These are phyloP conservation scores for Nepenthes mirabilis DNA, from an alignment of 148 eudicot species.

Conservation along the genomic window DNA sequence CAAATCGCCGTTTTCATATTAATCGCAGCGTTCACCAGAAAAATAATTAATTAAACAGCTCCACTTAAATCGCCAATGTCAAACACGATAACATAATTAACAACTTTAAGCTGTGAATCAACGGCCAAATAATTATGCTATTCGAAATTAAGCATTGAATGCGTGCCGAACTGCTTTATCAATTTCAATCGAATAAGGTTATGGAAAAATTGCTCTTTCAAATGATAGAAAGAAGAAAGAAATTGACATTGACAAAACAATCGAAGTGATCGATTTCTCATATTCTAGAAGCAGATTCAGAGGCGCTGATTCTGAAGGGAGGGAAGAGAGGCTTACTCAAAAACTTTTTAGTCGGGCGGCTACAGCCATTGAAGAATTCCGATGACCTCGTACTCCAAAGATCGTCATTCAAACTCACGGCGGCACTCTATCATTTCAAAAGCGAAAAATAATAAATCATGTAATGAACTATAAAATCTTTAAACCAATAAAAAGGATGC, in stretches of 20 bases:
- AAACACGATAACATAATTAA: neutral
- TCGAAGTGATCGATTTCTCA: neutral
- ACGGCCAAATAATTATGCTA: neutral
- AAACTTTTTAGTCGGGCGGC: conserved; percentile 41
- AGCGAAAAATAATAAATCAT: no score
- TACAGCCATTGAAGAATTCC: conserved; percentile 51
- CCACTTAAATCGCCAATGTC: neutral
- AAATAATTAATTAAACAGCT: neutral
- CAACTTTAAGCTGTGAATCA: neutral
- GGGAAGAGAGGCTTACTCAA: conserved; percentile 20
- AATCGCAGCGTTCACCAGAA: neutral
- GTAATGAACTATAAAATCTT: no score
- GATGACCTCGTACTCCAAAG: conserved; percentile 59
- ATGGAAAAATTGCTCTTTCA: neutral
- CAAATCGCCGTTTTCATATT: neutral
- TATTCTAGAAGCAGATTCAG: neutral
- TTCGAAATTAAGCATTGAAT: no score
- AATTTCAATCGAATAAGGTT: no score
- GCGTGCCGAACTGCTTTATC: no score
- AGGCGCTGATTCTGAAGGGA: neutral
- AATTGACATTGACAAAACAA: neutral
- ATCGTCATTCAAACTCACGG: conserved; percentile 23
- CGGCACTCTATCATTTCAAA: conserved; percentile 14
- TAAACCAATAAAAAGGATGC: neutral
- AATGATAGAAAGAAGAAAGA: neutral